These are phyloP conservation scores for Fremontodendron californicum DNA, from an alignment of 345 rosid genomes.

Conservation along the genomic window DNA sequence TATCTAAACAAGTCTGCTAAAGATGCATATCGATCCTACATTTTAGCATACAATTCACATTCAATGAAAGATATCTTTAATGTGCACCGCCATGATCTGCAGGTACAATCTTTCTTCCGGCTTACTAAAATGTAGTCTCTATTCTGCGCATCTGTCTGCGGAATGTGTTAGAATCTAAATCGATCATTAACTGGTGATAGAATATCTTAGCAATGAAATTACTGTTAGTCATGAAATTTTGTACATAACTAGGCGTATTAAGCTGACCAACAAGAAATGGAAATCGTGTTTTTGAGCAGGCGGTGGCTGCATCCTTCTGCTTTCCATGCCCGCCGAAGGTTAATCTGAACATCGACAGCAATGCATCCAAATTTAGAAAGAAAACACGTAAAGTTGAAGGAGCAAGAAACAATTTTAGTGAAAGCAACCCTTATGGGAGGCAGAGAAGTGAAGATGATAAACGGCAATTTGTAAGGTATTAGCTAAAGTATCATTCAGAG, in stretches of 20 bases:
- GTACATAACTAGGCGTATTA: background rate
- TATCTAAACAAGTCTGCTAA: slow-evolving; percentile 81
- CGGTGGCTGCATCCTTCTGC: slow-evolving; percentile 85
- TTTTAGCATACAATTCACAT: slow-evolving; percentile 92
- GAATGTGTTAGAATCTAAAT: background rate
- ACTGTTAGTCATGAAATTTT: background rate
- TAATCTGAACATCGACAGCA: slow-evolving; percentile 79
- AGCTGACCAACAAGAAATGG: background rate
- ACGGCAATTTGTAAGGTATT: slow-evolving; percentile 59
- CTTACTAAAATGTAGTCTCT: background rate
- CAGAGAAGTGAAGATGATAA: slow-evolving; percentile 36
- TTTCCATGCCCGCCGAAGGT: slow-evolving; percentile 92
- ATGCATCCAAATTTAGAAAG: slow-evolving; percentile 80
- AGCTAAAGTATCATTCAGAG: slow-evolving; percentile 12
- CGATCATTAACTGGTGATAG: background rate
- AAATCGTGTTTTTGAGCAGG: slow-evolving; percentile 41
- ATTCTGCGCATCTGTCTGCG: background rate
- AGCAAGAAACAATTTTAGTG: slow-evolving; percentile 47
- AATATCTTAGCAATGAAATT: background rate
- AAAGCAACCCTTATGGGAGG: slow-evolving; percentile 78
- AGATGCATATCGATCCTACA: slow-evolving; percentile 90
- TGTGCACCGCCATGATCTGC: slow-evolving; percentile 89
- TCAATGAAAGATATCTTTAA: slow-evolving; percentile 90
- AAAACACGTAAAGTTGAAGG: slow-evolving; percentile 44
- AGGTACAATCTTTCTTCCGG: slow-evolving; percentile 41